Evolutionary conservation across 257 asterid genomes (phyloP), one percentile per base, ranked within the genome.

Genomic region (Nicotiana obtusifolia): DNA sequence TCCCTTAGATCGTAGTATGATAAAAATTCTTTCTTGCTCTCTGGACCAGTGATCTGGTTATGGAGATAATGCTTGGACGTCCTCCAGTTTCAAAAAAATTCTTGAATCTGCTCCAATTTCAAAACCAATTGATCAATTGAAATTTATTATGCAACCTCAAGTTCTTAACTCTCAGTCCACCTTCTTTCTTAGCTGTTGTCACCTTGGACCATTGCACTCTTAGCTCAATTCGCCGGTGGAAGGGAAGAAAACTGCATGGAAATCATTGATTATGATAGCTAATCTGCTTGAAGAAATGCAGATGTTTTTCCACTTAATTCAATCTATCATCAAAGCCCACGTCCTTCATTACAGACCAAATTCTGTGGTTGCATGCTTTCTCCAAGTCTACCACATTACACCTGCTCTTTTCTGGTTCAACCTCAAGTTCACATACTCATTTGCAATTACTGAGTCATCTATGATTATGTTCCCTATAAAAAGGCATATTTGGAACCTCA

Each of bases 381-480:
- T 67, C 76, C 7, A 4, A 17, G 76, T 67, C 10, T 11, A 67
- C 37, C 52, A 8, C 30, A 67, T n/a, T 17, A 33, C 37, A 19
- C 69, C 53, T 33, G 53, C 53, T 67, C 54, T 33, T 67, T 67
- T 67, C 76, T 67, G 76, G 10, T 67, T 9, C 76, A 5, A 4
- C 35, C 76, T 67, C 53, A 67, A 33, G 28, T 41, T 41, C 13
- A 41, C 49, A 41, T 67, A 67, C 8, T 33, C 52, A 19, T 67
- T 35, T 67, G 76, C 76, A 67, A 67, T 35, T 67, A 67, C n/a
- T 10, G 76, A 67, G 26, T 67, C 76, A 35, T 67, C 76, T 19
- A 67, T 67, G 53, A 35, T 67, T 35, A 4, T 24, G 4, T 35
- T 67, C 10, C 76, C 76, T 19, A 52, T 33, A 22, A 49, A 33